phyloP scores from a whole-genome alignment of 2,329 filamentous ascomycete species.

The Aspergillus japonicus region DNA sequence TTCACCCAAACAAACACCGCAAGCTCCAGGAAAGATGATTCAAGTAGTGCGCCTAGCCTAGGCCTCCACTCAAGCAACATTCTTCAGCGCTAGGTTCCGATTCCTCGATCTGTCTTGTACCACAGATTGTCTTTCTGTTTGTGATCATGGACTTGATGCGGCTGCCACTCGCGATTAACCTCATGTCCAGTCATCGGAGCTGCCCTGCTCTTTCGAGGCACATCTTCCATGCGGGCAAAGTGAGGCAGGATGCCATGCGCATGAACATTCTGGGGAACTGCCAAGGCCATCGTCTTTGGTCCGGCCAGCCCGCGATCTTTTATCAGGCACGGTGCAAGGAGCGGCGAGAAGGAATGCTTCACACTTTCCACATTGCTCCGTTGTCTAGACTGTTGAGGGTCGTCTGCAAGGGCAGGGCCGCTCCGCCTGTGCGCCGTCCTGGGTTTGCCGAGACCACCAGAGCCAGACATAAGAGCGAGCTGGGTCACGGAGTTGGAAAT shows the following conservation, averaged over 20 bases:
- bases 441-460: not conserved
- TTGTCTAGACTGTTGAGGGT: not conserved
- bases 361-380: slow-evolving; percentile 1
- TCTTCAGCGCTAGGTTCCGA: not conserved
- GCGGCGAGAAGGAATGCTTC: slow-evolving; percentile 16
- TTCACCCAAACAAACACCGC: not conserved
- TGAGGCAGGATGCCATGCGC: slow-evolving; percentile 30
- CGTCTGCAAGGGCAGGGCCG: not conserved
- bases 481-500: not conserved
- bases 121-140: not conserved
- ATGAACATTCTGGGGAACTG: slow-evolving; percentile 31
- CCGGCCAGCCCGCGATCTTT: slow-evolving; percentile 18
- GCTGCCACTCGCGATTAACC: not conserved
- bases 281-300: slow-evolving; percentile 28
- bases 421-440: not conserved
- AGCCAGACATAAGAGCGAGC: not conserved
- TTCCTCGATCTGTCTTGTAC: not conserved
- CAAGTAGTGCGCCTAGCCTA: not conserved
- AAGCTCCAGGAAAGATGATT: not conserved
- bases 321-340: slow-evolving; percentile 24
- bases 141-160: not conserved
- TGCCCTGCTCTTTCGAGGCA: not conserved
- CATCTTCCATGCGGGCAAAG: slow-evolving; percentile 30
- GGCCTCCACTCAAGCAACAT: not conserved
- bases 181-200: slow-evolving; percentile 1